Conservation (phyloP, 1,139 yeast genomes). For the Hansenula lynferdii region DNA sequence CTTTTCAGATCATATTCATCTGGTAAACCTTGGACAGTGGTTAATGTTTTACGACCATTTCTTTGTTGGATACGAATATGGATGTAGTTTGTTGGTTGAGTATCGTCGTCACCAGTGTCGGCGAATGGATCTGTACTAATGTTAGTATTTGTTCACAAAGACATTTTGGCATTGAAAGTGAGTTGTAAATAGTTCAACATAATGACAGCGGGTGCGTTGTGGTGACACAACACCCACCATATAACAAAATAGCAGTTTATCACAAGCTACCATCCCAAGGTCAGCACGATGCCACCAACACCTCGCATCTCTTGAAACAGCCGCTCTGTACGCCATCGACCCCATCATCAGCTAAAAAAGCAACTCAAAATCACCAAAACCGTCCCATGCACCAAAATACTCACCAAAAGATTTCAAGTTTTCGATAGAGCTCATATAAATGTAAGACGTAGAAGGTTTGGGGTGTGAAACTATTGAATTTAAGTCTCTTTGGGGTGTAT, state of each 20-base stretch:
- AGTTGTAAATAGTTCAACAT: too few species aligned
- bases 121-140: conserved; percentile 80
- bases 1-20: conserved; percentile 92
- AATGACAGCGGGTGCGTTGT: background rate
- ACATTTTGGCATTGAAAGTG: too few species aligned
- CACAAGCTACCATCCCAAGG: too few species aligned
- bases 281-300: too few species aligned
- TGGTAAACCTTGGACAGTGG: conserved; percentile 98
- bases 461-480: too few species aligned
- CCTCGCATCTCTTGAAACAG: too few species aligned
- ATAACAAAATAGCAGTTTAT: too few species aligned
- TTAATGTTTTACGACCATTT: conserved; percentile 98
- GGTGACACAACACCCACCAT: too few species aligned
- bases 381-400: conserved; percentile 21
- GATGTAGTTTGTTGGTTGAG: conserved; percentile 91
- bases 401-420: conserved; percentile 91
- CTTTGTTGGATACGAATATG: conserved; percentile 99
- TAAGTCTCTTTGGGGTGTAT: too few species aligned
- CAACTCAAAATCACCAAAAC: too few species aligned
- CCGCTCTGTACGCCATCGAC: too few species aligned
- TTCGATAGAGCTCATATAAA: conserved; percentile 86
- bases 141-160: conserved; percentile 1
- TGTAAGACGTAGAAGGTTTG: conserved; percentile 38
- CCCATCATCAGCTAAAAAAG: too few species aligned
- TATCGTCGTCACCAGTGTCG: conserved; percentile 99